Conservation (phyloP, 2,329 filamentous ascomycete genomes). For the Achaetomium macrosporum region DNA sequence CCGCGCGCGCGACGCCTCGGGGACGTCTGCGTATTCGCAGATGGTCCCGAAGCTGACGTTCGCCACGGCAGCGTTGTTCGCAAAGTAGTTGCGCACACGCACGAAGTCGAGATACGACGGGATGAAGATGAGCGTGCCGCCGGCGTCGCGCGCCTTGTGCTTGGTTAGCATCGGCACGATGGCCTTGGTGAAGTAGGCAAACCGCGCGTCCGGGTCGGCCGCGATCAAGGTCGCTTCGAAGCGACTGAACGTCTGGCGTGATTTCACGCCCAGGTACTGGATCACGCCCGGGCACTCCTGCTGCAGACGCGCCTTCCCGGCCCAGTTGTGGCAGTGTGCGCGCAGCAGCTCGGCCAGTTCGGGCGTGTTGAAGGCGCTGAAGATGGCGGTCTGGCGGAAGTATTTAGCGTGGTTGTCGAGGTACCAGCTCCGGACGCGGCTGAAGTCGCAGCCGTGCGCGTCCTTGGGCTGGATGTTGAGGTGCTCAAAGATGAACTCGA, state of each 20-base stretch:
- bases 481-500: slow-evolving; percentile 85
- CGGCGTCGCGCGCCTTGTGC: slow-evolving; percentile 51
- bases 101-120: slow-evolving; percentile 95
- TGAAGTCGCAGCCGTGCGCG: slow-evolving; percentile 88
- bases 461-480: slow-evolving; percentile 87
- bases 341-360: slow-evolving; percentile 78
- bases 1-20: slow-evolving; percentile 75
- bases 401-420: slow-evolving; percentile 77
- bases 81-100: slow-evolving; percentile 85
- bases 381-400: slow-evolving; percentile 78
- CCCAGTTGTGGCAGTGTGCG: slow-evolving; percentile 70
- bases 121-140: slow-evolving; percentile 79
- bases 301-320: slow-evolving; percentile 70
- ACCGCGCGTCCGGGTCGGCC: slow-evolving; percentile 78
- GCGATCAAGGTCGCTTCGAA: slow-evolving; percentile 67
- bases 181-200: slow-evolving; percentile 82
- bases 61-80: slow-evolving; percentile 56
- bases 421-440: slow-evolving; percentile 84
- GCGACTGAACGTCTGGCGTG: slow-evolving; percentile 84
- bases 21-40: slow-evolving; percentile 77
- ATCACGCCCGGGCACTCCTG: slow-evolving; percentile 66
- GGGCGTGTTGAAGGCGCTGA: slow-evolving; percentile 79
- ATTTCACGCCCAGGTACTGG: slow-evolving; percentile 63
- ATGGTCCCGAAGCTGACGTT: slow-evolving; percentile 69
- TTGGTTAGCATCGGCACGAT: slow-evolving; percentile 71